Conservation (phyloP, 176 grass and related monocot species). For the Microstegium vimineum region DNA sequence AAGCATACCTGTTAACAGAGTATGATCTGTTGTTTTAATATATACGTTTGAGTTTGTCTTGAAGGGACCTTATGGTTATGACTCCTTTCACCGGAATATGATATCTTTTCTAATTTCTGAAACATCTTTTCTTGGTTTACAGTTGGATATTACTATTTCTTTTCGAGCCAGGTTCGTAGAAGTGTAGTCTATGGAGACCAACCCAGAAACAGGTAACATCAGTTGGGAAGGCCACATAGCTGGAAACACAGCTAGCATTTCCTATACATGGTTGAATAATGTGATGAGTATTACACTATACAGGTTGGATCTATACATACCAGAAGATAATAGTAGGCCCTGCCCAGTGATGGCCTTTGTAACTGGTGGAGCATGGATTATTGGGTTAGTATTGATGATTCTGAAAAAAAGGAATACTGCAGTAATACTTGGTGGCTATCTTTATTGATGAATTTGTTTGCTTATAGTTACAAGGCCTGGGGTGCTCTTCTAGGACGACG, state of each 20-base stretch:
- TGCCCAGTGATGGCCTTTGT: constrained; percentile 92
- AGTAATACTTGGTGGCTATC: background rate
- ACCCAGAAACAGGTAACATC: constrained; percentile 83
- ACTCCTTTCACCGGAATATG: background rate
- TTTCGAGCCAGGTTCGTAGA: constrained; percentile 82
- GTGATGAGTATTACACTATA: constrained; percentile 12
- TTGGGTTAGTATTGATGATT: constrained; percentile 65
- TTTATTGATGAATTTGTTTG: constrained; percentile 17
- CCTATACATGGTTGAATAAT: constrained; percentile 7
- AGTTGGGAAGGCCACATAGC: background rate
- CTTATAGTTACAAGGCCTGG: constrained; percentile 94
- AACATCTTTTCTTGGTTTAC: constrained; percentile 24
- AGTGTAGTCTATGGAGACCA: constrained; percentile 93
- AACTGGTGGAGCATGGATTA: constrained; percentile 98
- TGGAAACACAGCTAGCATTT: background rate
- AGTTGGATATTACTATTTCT: constrained; percentile 99
- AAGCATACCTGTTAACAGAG: background rate
- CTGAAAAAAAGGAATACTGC: background rate
- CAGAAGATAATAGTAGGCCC: constrained; percentile 48
- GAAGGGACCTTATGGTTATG: background rate
- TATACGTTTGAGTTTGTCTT: constrained; percentile 5
- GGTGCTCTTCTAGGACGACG: constrained; percentile 86
- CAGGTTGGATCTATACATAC: constrained; percentile 96
- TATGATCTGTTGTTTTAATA: constrained; percentile 9
- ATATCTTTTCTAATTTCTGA: constrained; percentile 1